These are phyloP conservation scores for Nicotiana benthamiana DNA, from an alignment of 257 asterid species.

Conservation along the genomic window DNA sequence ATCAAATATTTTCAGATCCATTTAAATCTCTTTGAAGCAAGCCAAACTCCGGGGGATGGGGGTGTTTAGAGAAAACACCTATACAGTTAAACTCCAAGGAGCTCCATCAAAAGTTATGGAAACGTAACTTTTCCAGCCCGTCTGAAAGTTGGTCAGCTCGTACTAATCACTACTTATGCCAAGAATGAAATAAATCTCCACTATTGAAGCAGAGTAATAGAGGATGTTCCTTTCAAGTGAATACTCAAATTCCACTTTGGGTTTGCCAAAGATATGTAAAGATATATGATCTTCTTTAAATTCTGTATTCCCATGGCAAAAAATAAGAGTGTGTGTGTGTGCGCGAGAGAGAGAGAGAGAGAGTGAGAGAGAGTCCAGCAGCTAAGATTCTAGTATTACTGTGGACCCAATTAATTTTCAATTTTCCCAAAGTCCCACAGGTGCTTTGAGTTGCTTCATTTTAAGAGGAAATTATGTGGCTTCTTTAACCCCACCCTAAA, in stretches of 20 bases:
- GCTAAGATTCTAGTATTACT: too few relatives aligned
- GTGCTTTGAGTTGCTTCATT: not conserved
- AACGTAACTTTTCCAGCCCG: not conserved
- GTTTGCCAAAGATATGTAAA: not conserved
- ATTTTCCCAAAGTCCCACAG: not conserved
- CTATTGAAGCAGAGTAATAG: not conserved
- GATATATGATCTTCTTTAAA: not conserved
- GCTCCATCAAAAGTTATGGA: not conserved
- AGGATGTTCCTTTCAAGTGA: not conserved
- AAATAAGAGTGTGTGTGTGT: not conserved
- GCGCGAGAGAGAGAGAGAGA: too few relatives aligned
- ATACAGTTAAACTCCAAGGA: not conserved
- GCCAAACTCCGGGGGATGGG: not conserved
- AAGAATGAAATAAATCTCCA: not conserved
- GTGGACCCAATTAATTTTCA: not conserved
- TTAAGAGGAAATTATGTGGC: not conserved
- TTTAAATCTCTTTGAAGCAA: not conserved
- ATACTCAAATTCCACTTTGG: not conserved
- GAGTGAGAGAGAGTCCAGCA: too few relatives aligned
- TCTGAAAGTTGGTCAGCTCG: not conserved
- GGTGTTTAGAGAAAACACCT: not conserved
- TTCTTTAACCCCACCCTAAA: too few relatives aligned
- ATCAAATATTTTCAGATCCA: not conserved
- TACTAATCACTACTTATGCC: too few relatives aligned
- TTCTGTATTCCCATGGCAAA: not conserved